Base-by-base conservation (phyloP, 805 yeast species). In the Debaryomyces tyrocola region DNA sequence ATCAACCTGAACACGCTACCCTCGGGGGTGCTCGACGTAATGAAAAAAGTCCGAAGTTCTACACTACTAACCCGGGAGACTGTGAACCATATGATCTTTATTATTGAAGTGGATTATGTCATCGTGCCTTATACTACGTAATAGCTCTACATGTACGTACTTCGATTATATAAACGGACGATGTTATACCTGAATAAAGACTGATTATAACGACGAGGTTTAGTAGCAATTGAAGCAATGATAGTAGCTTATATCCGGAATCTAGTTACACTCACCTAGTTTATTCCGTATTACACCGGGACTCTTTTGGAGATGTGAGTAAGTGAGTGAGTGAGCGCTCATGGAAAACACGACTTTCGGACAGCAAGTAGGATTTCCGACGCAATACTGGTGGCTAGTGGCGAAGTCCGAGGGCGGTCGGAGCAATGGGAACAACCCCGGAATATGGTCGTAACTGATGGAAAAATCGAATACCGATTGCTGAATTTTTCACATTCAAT, bases 1-100 rank as follows among this genome's bases (percentile, higher is more conserved):
- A 24, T 38, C 41, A 17, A n/a, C 20, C 20, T 45, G 37, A 28
- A 34, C 20, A 20, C 20, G 8, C 24, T 20, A 33, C 43, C 43
- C 33, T 37, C 40, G 37, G 28, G 37, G 29, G 20, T 34, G 37
- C 7, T 39, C 39, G 43, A 38, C 45, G 43, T 43, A 40, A 37
- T 24, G 41, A 40, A 41, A 44, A 48, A 47, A 44, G 40, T 43
- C 46, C 45, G 48, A 48, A 21, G 33, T 17, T 27, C 47, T 38
- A 21, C 37, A 43, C 44, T 36, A 31, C 41, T 45, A 39, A 39
- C 34, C 51, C 51, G 51, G 51, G 51, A 44, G 45, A 33, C 42
- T 21, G 42, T 39, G 42, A 28, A 39, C 42, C 42, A 39, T 28
- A 18, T 31, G 14, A 31, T 12, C 18, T 17, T 24, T 24, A 24